A percentile compares a stretch with the other conserved stretches of the same genome.
Conservation (phyloP, 1,284 basidiomycete species). For the Sporisorium graminicola region DNA sequence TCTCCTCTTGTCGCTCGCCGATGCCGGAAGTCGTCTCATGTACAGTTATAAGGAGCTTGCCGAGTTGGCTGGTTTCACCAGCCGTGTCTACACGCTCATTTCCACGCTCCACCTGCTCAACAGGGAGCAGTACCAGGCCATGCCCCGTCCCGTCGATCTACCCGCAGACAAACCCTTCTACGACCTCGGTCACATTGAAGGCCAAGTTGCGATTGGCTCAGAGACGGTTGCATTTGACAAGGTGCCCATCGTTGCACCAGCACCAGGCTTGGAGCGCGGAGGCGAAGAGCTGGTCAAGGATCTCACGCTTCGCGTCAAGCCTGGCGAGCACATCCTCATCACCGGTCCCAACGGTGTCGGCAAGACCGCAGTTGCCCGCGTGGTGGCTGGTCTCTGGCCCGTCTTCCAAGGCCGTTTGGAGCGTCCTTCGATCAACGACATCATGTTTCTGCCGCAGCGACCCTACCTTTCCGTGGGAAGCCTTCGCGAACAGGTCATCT, state of each 20-base stretch:
- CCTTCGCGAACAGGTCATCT: conserved; percentile 83
- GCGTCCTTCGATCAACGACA: conserved; percentile 70
- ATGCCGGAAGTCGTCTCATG: conserved; percentile 93
- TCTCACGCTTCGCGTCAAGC: conserved; percentile 78
- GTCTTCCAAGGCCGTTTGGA: conserved; percentile 71
- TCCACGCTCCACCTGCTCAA: conserved; percentile 79
- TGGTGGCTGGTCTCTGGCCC: conserved; percentile 89
- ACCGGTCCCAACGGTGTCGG: conserved; percentile 86
- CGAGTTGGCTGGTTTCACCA: conserved; percentile 91
- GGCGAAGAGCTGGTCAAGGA: conserved; percentile 79
- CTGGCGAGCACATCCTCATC: conserved; percentile 91
- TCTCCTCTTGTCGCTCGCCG: conserved; percentile 89
- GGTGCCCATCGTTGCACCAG: conserved; percentile 83
- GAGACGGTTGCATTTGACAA: conserved; percentile 55
- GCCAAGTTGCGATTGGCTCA: conserved; percentile 55
- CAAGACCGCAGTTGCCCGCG: conserved; percentile 90
- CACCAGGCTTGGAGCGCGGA: conserved; percentile 73
- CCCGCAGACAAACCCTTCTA: conserved; percentile 61
- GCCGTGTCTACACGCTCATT: conserved; percentile 87
- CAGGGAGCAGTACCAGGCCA: conserved; percentile 64
- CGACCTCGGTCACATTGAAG: conserved; percentile 70
- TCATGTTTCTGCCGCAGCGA: conserved; percentile 92
- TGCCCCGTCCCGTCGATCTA: conserved; percentile 60
- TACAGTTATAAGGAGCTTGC: conserved; percentile 86
- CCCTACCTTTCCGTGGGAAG: conserved; percentile 90